Evolutionary conservation across 257 asterid species (phyloP).

Genomic region (Solanum paucissectum): DNA sequence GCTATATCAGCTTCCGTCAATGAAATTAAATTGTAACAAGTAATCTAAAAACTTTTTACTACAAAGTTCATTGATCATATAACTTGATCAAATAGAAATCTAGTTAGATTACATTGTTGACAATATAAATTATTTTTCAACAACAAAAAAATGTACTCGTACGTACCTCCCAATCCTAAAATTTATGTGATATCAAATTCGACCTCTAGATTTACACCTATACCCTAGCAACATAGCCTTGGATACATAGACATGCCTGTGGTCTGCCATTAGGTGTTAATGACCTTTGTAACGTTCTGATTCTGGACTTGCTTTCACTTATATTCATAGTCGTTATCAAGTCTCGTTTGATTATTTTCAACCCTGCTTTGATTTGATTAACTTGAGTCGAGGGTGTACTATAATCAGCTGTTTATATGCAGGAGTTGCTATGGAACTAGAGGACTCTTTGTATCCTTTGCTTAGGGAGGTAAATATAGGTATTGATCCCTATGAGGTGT

Average conservation of each 20-base stretch:
- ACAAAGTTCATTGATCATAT: background rate
- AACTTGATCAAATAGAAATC: background rate
- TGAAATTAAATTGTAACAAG: background rate
- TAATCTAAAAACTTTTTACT: background rate
- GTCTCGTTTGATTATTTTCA: background rate
- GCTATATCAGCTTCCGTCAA: background rate
- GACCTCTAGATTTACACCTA: background rate
- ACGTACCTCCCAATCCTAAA: background rate
- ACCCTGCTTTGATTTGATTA: background rate
- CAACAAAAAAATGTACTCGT: background rate
- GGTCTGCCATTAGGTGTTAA: background rate
- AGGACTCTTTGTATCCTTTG: constrained; percentile 87
- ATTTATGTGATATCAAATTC: background rate
- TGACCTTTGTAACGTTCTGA: background rate
- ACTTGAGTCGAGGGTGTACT: background rate
- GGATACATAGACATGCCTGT: background rate
- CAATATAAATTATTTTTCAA: too few species aligned
- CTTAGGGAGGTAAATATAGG: constrained; percentile 94
- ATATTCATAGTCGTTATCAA: background rate
- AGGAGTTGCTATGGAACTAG: constrained; percentile 99
- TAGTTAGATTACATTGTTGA: background rate
- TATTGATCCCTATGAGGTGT: constrained; percentile 84
- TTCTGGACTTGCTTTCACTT: background rate
- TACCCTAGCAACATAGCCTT: background rate
- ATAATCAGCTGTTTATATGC: background rate